Conservation (phyloP, 306 rosid genomes). For the Crotalaria pallida region DNA sequence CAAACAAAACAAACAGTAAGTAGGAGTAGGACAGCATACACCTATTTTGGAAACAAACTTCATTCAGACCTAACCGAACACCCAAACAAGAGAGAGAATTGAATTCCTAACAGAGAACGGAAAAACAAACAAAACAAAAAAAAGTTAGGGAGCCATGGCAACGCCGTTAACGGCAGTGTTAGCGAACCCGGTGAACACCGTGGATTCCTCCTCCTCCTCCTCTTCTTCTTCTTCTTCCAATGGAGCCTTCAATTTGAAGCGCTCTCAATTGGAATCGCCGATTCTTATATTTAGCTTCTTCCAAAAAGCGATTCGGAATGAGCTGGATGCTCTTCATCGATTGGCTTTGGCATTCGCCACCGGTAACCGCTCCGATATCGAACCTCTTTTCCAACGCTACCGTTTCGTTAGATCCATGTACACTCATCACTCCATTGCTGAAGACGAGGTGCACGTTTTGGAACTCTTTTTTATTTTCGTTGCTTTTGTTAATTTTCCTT, state of each 20-base stretch:
- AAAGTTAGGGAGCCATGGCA: slow-evolving; percentile 48
- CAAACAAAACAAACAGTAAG: too few relatives aligned
- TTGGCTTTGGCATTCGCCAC: slow-evolving; percentile 88
- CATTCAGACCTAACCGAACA: too few relatives aligned
- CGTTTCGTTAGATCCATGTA: slow-evolving; percentile 83
- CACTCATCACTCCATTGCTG: slow-evolving; percentile 93
- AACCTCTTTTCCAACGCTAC: slow-evolving; percentile 62
- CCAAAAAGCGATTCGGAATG: slow-evolving; percentile 87
- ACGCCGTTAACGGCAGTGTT: slow-evolving; percentile 76
- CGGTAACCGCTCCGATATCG: slow-evolving; percentile 59
- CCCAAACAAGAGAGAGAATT: not conserved
- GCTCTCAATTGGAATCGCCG: slow-evolving; percentile 59
- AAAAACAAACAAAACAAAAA: slow-evolving; percentile 15
- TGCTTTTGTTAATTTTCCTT: not conserved
- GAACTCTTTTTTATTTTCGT: not conserved
- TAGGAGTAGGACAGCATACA: too few relatives aligned
- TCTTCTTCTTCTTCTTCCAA: slow-evolving; percentile 54
- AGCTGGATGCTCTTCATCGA: slow-evolving; percentile 82
- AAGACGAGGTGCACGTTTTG: slow-evolving; percentile 78
- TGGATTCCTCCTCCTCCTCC: slow-evolving; percentile 59
- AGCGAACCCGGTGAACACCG: slow-evolving; percentile 48
- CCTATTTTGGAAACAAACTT: too few relatives aligned
- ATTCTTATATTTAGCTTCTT: slow-evolving; percentile 77
- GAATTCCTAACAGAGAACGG: too few relatives aligned
- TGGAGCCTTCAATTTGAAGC: slow-evolving; percentile 41